These are phyloP conservation scores for Coemansia nantahalensis DNA, from an alignment of 192 early-diverging fungal species.

Conservation along the genomic window DNA sequence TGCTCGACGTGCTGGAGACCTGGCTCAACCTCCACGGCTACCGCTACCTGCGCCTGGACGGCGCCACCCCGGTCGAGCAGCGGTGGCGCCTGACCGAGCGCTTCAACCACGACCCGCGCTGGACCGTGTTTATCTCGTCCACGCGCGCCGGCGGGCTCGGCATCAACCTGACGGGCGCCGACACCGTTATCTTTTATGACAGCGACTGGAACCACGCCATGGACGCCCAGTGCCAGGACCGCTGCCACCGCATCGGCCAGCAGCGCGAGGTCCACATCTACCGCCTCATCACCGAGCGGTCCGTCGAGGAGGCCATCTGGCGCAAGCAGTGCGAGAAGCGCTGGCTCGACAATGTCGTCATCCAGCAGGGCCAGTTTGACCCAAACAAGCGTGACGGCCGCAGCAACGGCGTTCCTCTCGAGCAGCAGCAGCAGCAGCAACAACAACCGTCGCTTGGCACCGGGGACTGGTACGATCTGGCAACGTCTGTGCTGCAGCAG, in stretches of 20 bases:
- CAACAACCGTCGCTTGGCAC: slow-evolving; percentile 10
- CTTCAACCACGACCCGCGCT: slow-evolving; percentile 85
- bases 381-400: slow-evolving; percentile 1
- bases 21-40: slow-evolving; percentile 81
- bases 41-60: slow-evolving; percentile 88
- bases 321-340: slow-evolving; percentile 77
- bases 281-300: slow-evolving; percentile 68
- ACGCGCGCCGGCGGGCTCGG: slow-evolving; percentile 96
- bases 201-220: slow-evolving; percentile 95
- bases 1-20: slow-evolving; percentile 92
- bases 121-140: slow-evolving; percentile 92
- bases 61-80: slow-evolving; percentile 78
- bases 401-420: background rate
- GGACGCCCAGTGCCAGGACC: slow-evolving; percentile 93
- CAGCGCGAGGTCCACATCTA: slow-evolving; percentile 75
- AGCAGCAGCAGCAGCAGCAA: background rate
- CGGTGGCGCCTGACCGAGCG: slow-evolving; percentile 92
- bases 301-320: slow-evolving; percentile 77
- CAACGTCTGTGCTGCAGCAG: slow-evolving; percentile 21
- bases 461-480: slow-evolving; percentile 48
- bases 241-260: slow-evolving; percentile 96
- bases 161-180: slow-evolving; percentile 92
- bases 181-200: slow-evolving; percentile 95
- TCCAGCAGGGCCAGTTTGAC: slow-evolving; percentile 75
- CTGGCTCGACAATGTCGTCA: slow-evolving; percentile 74